A percentile compares a stretch with the other conserved stretches of the same genome.
Conservation (phyloP, 2,329 filamentous ascomycete genomes). For the Neopestalotiopsis clavispora region DNA sequence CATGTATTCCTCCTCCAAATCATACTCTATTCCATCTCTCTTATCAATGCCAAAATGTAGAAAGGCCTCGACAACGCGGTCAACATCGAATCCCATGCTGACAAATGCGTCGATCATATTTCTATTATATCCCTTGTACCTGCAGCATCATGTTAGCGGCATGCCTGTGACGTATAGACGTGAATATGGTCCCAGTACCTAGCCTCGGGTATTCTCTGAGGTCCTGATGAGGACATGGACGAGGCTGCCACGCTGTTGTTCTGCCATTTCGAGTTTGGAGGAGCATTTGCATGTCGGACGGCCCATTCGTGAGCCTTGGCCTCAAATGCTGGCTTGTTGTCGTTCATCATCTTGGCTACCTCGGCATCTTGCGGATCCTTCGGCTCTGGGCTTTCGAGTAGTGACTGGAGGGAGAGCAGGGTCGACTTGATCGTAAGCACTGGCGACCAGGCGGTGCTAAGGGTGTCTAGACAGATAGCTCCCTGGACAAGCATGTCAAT, state of each 20-base stretch:
- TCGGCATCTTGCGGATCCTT: slow-evolving; percentile 97
- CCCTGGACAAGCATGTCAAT: slow-evolving; percentile 37
- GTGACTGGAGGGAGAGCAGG: slow-evolving; percentile 88
- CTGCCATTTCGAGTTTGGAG: slow-evolving; percentile 39
- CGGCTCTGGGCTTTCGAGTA: slow-evolving; percentile 91
- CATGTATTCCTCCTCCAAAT: slow-evolving; percentile 88
- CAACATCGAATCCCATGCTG: slow-evolving; percentile 89
- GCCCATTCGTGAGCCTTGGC: slow-evolving; percentile 90
- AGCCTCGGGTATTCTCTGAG: slow-evolving; percentile 60
- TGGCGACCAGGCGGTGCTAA: slow-evolving; percentile 89
- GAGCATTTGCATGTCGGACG: slow-evolving; percentile 79
- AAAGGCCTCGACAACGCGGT: slow-evolving; percentile 85
- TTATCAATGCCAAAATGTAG: slow-evolving; percentile 80
- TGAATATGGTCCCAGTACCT: slow-evolving; percentile 22
- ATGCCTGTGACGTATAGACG: not conserved
- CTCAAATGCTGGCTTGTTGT: slow-evolving; percentile 78
- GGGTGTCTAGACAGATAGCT: slow-evolving; percentile 94
- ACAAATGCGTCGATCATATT: slow-evolving; percentile 83
- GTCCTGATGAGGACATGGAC: slow-evolving; percentile 38
- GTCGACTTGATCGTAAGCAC: slow-evolving; percentile 96
- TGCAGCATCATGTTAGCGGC: slow-evolving; percentile 38
- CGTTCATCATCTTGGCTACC: slow-evolving; percentile 87
- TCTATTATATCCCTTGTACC: slow-evolving; percentile 87
- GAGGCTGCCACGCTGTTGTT: slow-evolving; percentile 29
- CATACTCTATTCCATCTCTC: slow-evolving; percentile 79